phyloP scores from a whole-genome alignment of 805 yeast genomes.

The Saccharomyces eubayanus region DNA sequence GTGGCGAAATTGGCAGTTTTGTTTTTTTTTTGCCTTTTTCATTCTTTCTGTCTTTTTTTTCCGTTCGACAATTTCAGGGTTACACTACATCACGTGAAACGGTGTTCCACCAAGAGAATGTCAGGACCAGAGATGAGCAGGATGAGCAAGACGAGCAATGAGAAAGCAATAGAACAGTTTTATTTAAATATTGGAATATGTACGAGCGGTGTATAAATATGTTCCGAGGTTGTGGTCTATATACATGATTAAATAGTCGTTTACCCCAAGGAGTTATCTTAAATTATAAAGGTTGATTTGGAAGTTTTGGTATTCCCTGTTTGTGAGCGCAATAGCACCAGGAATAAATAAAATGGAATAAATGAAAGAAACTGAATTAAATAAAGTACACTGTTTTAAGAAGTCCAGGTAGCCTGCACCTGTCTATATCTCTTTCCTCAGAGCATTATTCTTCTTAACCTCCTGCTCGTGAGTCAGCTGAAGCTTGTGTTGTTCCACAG shows the following conservation, averaged over 20 bases:
- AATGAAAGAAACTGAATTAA: neutral
- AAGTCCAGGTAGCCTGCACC: neutral
- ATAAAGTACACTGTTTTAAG: neutral
- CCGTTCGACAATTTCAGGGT: neutral
- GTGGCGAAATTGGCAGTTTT: neutral
- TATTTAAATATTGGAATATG: neutral
- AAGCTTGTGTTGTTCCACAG: slow-evolving; percentile 7
- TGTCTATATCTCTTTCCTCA: neutral
- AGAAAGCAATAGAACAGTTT: neutral
- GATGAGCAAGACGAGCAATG: too few relatives aligned
- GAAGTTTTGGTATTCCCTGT: neutral
- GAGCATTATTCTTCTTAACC: neutral
- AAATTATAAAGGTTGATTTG: too few relatives aligned
- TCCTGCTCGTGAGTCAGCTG: neutral
- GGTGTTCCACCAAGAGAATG: too few relatives aligned
- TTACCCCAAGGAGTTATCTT: neutral
- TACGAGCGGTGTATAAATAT: neutral
- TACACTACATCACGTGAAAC: neutral
- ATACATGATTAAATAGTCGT: neutral
- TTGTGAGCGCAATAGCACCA: neutral
- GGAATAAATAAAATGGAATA: neutral
- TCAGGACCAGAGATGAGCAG: too few relatives aligned
- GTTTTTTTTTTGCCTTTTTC: neutral
- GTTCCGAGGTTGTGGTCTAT: neutral
- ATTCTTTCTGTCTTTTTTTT: neutral